Base-by-base conservation (phyloP, 345 rosid genomes). In the Kandelia obovata region DNA sequence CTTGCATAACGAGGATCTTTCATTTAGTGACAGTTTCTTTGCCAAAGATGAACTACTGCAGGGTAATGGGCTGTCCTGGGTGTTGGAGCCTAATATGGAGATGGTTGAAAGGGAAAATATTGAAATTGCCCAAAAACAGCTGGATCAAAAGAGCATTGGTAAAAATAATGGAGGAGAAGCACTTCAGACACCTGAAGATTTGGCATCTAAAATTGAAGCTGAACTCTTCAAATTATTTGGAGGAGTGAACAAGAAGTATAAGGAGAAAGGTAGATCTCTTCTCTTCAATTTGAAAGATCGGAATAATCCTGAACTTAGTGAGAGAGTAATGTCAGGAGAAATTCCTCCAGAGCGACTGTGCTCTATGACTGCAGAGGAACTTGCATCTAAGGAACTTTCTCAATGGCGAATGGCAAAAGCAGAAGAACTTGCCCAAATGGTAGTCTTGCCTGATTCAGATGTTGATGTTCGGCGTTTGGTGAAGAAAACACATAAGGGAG, bases 351-450 rank as follows among this genome's bases (percentile, higher is more conserved):
- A 86, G 34, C 73, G 81, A 43, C 82, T 91, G 51, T 94, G 98
- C 73, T 79, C 90, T 19, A 94, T 94, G 98, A 83, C 90, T 43
- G 91, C 97, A 0, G 97, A 94, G 86, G 97, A 91, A 52, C 91
- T 94, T 73, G 98, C 98, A 58, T 94, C 98, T n/a, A 77, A 88
- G 84, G 97, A 94, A 81, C 85, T 94, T 59, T 88, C 98, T 1
- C 71, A 91, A 56, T 94, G 98, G 98, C 87, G 98, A 30, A 89
- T 87, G 77, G 98, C 97, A 5, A 91, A 94, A 78, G 98, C 95
- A 0, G 92, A 94, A 68, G 90, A 91, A 79, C 76, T 94, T 80
- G 98, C 98, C 57, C 92, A 91, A 51, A 94, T 91, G 94, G 96
- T 91, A 51, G 91, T 94, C 61, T 77, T 94, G 73, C 94, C 86